Conservation (phyloP, 805 yeast genomes). For the Teunomyces panamensis region DNA sequence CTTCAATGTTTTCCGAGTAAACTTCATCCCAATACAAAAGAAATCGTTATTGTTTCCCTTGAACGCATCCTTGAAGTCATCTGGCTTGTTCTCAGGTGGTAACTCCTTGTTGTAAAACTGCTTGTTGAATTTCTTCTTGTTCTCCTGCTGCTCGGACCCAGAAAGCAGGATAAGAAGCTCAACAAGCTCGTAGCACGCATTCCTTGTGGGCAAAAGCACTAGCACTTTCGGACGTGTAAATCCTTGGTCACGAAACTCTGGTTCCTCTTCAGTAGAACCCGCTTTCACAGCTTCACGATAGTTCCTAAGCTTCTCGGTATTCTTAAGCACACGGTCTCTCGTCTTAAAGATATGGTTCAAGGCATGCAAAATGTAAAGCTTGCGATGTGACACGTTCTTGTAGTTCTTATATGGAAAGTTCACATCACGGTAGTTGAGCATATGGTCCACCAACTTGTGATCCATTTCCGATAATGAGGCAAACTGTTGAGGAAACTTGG, state of each 20-base stretch:
- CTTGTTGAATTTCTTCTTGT: slow-evolving; percentile 65
- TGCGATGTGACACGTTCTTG: slow-evolving; percentile 55
- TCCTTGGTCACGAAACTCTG: slow-evolving; percentile 87
- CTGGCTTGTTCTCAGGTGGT: slow-evolving; percentile 62
- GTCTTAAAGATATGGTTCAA: slow-evolving; percentile 85
- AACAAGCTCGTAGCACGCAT: slow-evolving; percentile 69
- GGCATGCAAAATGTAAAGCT: slow-evolving; percentile 65
- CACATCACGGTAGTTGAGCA: slow-evolving; percentile 73
- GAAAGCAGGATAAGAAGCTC: slow-evolving; percentile 58
- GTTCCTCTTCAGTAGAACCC: slow-evolving; percentile 28
- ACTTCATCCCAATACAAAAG: slow-evolving; percentile 86
- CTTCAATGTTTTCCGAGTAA: slow-evolving; percentile 83
- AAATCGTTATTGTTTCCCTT: slow-evolving; percentile 90
- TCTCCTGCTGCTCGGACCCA: slow-evolving; percentile 74
- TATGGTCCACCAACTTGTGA: slow-evolving; percentile 52
- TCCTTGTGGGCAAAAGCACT: slow-evolving; percentile 79
- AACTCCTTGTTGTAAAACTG: slow-evolving; percentile 61
- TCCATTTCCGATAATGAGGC: slow-evolving; percentile 38
- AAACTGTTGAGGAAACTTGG: slow-evolving; percentile 12
- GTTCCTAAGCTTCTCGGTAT: slow-evolving; percentile 56
- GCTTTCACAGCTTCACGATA: slow-evolving; percentile 38
- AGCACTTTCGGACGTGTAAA: slow-evolving; percentile 90
- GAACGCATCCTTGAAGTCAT: slow-evolving; percentile 75
- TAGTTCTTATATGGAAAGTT: slow-evolving; percentile 53
- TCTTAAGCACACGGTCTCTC: slow-evolving; percentile 76